A percentile compares a stretch with the other conserved stretches of the same genome.
phyloP scores from a whole-genome alignment of 2,329 filamentous ascomycete species.

The Lecanosticta acicola region DNA sequence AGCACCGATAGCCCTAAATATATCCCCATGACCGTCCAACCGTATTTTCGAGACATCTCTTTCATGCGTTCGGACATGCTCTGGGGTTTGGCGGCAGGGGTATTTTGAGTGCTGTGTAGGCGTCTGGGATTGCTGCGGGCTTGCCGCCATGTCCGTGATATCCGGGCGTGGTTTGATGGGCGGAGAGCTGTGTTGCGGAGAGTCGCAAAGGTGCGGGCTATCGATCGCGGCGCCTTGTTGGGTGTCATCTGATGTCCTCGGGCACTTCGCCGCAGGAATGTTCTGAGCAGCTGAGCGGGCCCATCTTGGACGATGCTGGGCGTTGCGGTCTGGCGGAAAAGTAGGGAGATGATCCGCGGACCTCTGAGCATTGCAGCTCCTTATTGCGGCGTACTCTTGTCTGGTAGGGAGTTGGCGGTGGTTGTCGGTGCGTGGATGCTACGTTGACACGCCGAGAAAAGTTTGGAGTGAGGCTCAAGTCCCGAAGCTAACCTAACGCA shows the following conservation, averaged over 20 bases:
- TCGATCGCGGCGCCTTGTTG: no score
- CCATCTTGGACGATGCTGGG: constrained; percentile 11
- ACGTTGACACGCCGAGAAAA: neutral
- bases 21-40: constrained; percentile 87
- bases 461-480: no score
- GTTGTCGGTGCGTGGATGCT: neutral
- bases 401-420: neutral
- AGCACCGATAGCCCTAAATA: constrained; percentile 77
- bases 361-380: constrained; percentile 16
- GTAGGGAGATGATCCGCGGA: constrained; percentile 9
- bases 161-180: constrained; percentile 1
- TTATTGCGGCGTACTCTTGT: neutral
- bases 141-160: constrained; percentile 17
- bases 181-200: constrained; percentile 9
- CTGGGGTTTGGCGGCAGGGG: constrained; percentile 8
- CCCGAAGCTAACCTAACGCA: no score
- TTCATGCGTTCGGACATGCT: constrained; percentile 62
- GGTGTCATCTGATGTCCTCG: constrained; percentile 5
- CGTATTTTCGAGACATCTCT: constrained; percentile 85
- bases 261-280: constrained; percentile 10
- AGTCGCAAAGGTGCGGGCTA: no score
- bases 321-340: constrained; percentile 12
- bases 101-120: constrained; percentile 32
- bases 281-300: neutral
- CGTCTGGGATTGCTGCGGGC: constrained; percentile 26